Percentiles rank a stretch among this genome's conserved stretches.
Evolutionary conservation across 1,284 basidiomycete genomes (phyloP).

Genomic region (Cutaneotrichosporon mucoides): DNA sequence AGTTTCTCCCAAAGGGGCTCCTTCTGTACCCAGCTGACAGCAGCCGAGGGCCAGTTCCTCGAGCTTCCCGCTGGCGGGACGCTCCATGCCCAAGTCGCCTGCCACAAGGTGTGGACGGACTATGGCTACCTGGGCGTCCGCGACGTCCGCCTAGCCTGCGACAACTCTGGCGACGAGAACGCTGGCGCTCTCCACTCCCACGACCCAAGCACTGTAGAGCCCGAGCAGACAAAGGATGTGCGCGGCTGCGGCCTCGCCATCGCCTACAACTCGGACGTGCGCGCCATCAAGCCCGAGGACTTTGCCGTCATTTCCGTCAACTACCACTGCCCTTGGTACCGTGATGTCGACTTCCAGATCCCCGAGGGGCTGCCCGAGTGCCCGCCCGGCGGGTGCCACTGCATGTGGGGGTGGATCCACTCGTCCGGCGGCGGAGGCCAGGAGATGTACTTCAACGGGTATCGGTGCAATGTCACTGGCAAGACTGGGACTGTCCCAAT

Average conservation of each 20-base stretch:
- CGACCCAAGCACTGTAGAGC: neutral
- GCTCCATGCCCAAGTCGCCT: conserved; percentile 35
- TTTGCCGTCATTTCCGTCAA: conserved; percentile 68
- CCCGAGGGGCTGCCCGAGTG: conserved; percentile 66
- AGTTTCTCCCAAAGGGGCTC: too few species aligned
- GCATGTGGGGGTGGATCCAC: conserved; percentile 68
- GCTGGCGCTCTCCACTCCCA: neutral
- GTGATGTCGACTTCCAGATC: conserved; percentile 59
- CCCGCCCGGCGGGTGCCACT: conserved; percentile 61
- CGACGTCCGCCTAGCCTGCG: neutral
- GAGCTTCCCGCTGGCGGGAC: conserved; percentile 18
- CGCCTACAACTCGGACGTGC: conserved; percentile 60
- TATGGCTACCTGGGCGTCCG: conserved; percentile 12
- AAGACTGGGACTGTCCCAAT: conserved; percentile 33
- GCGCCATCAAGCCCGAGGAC: conserved; percentile 59
- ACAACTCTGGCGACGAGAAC: neutral
- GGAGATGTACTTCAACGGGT: conserved; percentile 62
- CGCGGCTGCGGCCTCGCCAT: conserved; percentile 54
- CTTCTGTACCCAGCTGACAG: neutral
- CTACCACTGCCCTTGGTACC: conserved; percentile 65
- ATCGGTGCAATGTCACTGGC: conserved; percentile 64
- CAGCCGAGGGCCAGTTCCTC: conserved; percentile 8
- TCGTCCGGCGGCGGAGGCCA: neutral
- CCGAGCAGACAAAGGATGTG: conserved; percentile 2
- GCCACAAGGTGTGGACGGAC: conserved; percentile 31